Evolutionary conservation across 225 moss, liverwort and hornwort species (phyloP).

Genomic region (Takakia lepidozioides): DNA sequence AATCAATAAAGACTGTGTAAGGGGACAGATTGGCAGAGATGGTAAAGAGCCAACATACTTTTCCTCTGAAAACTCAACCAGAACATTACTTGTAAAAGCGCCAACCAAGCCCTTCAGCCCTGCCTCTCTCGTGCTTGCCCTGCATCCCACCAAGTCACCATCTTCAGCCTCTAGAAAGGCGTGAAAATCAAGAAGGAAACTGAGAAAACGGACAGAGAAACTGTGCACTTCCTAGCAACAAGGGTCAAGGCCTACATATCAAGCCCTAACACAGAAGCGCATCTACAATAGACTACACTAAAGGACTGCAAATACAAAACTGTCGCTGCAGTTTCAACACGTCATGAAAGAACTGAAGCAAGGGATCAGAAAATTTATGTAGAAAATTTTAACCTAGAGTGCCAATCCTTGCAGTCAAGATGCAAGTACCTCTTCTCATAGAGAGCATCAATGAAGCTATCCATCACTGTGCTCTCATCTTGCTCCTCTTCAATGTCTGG

Average conservation of each 20-base stretch:
- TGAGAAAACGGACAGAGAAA: neutral
- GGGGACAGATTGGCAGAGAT: too few relatives aligned
- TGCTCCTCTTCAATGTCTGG: constrained; percentile 55
- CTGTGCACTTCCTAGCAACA: neutral
- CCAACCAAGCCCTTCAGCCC: constrained; percentile 67
- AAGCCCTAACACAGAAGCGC: constrained; percentile 9
- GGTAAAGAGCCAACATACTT: too few relatives aligned
- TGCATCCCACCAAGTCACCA: constrained; percentile 6
- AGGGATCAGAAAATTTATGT: too few relatives aligned
- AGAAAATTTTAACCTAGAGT: too few relatives aligned
- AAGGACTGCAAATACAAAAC: neutral
- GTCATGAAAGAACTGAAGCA: too few relatives aligned
- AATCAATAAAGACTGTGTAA: too few relatives aligned
- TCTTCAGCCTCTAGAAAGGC: neutral
- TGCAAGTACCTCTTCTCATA: constrained; percentile 86
- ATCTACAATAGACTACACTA: neutral
- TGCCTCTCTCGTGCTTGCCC: constrained; percentile 62
- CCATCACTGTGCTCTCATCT: constrained; percentile 60
- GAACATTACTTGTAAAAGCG: constrained; percentile 47
- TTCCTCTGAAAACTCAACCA: constrained; percentile 61
- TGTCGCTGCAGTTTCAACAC: too few relatives aligned
- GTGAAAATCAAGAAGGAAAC: too few relatives aligned
- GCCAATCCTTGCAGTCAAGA: too few relatives aligned
- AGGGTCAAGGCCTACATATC: neutral
- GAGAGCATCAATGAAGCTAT: constrained; percentile 76